These are phyloP conservation scores for Apocynum venetum DNA, from an alignment of 257 asterid genomes.

Conservation along the genomic window DNA sequence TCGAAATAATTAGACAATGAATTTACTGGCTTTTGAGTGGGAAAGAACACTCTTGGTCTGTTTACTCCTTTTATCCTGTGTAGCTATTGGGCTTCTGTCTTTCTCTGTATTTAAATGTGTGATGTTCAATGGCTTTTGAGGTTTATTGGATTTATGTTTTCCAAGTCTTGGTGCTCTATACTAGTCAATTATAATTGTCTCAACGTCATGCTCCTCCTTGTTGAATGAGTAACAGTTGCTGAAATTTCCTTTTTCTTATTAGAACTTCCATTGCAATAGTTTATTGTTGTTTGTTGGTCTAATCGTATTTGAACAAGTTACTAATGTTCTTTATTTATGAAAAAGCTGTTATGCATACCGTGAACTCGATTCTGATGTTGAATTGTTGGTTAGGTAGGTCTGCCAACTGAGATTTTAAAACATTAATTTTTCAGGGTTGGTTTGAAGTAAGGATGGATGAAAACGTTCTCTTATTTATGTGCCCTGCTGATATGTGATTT, in stretches of 20 bases:
- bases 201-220: background rate
- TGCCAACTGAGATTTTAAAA: no score
- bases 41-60: constrained; percentile 21
- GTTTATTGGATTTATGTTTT: constrained; percentile 2
- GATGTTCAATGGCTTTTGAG: constrained; percentile 16
- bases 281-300: background rate
- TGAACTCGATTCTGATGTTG: background rate
- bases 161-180: background rate
- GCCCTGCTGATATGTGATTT: background rate
- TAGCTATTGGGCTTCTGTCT: constrained; percentile 13
- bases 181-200: background rate
- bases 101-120: constrained; percentile 18
- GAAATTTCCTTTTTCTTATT: background rate
- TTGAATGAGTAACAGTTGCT: background rate
- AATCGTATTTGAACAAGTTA: background rate
- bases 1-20: constrained; percentile 35
- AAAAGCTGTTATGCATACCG: background rate
- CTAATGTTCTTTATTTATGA: background rate
- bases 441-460: background rate
- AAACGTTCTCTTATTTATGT: background rate
- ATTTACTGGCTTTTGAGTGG: constrained; percentile 21
- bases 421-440: background rate
- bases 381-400: background rate
- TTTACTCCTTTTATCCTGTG: constrained; percentile 15
- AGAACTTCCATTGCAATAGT: background rate